phyloP scores from a whole-genome alignment of 768 basidiomycete species.

The Suillus paluster region DNA sequence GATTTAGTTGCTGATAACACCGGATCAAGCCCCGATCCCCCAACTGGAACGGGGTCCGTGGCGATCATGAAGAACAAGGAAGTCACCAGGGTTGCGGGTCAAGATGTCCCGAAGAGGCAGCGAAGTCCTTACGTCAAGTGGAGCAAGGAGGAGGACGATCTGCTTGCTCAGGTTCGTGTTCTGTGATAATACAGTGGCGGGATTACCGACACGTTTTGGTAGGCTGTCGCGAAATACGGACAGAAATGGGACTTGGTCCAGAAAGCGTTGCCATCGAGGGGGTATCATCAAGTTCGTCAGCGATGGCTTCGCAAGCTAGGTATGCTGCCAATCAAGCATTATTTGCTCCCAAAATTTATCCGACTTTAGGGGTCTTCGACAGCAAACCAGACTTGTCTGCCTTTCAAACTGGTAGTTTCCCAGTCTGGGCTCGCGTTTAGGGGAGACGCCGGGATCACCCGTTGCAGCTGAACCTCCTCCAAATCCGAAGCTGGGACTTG shows the following conservation, averaged over 20 bases:
- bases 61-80: slow-evolving; percentile 23
- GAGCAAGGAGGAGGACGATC: slow-evolving; percentile 47
- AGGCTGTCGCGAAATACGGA: slow-evolving; percentile 45
- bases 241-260: slow-evolving; percentile 47
- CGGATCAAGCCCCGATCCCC: not conserved
- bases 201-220: slow-evolving; percentile 6
- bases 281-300: slow-evolving; percentile 48
- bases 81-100: slow-evolving; percentile 32
- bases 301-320: slow-evolving; percentile 47
- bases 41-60: not conserved
- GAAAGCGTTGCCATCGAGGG: slow-evolving; percentile 43
- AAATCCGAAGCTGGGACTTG: slow-evolving; percentile 42
- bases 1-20: slow-evolving; percentile 8
- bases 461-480: slow-evolving; percentile 29
- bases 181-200: not conserved
- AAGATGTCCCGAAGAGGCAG: slow-evolving; percentile 37
- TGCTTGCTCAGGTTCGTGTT: slow-evolving; percentile 39
- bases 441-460: slow-evolving; percentile 12
- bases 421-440: slow-evolving; percentile 18
- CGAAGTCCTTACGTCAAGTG: slow-evolving; percentile 47
- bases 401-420: slow-evolving; percentile 31
- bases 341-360: not conserved
- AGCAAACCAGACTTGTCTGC: slow-evolving; percentile 39
- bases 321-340: slow-evolving; percentile 15
- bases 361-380: slow-evolving; percentile 36